These are phyloP conservation scores for Pseudoscleropodium purum DNA, from an alignment of 225 moss, liverwort and hornwort species.

Conservation along the genomic window DNA sequence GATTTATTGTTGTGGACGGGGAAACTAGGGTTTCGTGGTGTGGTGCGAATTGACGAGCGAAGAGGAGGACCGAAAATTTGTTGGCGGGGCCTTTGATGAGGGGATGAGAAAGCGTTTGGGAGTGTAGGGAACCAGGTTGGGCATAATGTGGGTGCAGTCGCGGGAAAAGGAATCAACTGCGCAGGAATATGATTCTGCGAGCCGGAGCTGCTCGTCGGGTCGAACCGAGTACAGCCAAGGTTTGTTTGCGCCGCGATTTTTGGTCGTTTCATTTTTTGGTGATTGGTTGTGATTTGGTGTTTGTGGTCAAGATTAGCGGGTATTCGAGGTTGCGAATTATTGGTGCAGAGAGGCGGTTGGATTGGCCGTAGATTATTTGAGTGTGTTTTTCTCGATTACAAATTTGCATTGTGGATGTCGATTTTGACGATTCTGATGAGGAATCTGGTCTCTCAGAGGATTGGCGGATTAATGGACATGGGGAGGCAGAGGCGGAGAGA, in stretches of 20 bases:
- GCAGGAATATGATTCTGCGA: conserved; percentile 22
- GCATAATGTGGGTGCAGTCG: conserved; percentile 33
- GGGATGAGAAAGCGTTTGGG: conserved; percentile 10
- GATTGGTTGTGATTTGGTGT: not conserved
- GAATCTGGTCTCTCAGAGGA: conserved; percentile 18
- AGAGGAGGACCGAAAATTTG: not conserved
- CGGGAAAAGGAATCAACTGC: conserved; percentile 8
- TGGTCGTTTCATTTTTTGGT: not conserved
- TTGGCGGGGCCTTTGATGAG: not conserved
- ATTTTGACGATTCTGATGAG: not conserved
- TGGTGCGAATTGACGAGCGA: not conserved
- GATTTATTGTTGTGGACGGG: not conserved
- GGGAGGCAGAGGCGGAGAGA: conserved; percentile 53
- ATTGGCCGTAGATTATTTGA: not conserved
- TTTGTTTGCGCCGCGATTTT: not conserved
- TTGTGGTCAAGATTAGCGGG: not conserved
- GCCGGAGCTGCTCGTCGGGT: conserved; percentile 17
- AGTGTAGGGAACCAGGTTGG: not conserved
- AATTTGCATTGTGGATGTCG: not conserved
- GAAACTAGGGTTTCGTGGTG: conserved; percentile 12
- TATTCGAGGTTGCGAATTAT: not conserved
- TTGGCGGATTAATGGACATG: conserved; percentile 61
- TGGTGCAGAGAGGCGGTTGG: not conserved
- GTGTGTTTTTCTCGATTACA: not conserved
- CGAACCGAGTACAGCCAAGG: conserved; percentile 38